Conservation (phyloP, 768 basidiomycete genomes). For the Rhizopogon salebrosus region DNA sequence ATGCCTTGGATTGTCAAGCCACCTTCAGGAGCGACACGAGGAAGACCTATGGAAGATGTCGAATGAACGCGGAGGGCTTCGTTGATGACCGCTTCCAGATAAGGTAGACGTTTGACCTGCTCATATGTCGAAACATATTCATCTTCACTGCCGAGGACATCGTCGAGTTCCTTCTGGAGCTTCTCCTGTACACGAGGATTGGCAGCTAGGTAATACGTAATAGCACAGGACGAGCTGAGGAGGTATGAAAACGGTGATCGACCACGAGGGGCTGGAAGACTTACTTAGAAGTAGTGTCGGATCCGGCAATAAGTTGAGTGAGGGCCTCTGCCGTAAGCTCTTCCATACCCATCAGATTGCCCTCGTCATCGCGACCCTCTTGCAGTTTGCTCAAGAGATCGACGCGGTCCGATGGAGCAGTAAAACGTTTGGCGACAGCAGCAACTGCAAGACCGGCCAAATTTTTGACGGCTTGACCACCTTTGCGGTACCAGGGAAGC, state of each 20-base stretch:
- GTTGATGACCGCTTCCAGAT: slow-evolving; percentile 83
- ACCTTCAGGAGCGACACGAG: slow-evolving; percentile 70
- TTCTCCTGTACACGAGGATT: slow-evolving; percentile 62
- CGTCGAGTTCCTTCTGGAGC: slow-evolving; percentile 72
- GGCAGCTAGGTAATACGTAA: slow-evolving; percentile 75
- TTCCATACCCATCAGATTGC: slow-evolving; percentile 72
- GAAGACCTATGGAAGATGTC: slow-evolving; percentile 78
- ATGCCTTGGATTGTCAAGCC: slow-evolving; percentile 52
- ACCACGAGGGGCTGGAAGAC: slow-evolving; percentile 13
- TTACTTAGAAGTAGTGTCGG: slow-evolving; percentile 91
- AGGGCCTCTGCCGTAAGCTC: slow-evolving; percentile 88
- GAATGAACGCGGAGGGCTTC: slow-evolving; percentile 84
- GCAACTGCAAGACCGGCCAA: slow-evolving; percentile 78
- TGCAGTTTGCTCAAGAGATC: slow-evolving; percentile 83
- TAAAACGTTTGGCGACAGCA: slow-evolving; percentile 73
- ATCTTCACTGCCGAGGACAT: slow-evolving; percentile 50
- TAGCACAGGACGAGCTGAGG: slow-evolving; percentile 82
- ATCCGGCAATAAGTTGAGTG: slow-evolving; percentile 83
- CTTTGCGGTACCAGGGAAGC: slow-evolving; percentile 75
- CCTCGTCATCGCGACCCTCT: slow-evolving; percentile 68
- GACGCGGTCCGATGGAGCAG: slow-evolving; percentile 61
- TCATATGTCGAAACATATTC: slow-evolving; percentile 59
- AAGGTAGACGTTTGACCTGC: slow-evolving; percentile 68
- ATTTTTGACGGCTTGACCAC: slow-evolving; percentile 59
- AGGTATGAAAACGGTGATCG: slow-evolving; percentile 1